Base-by-base conservation (phyloP, 495 filamentous ascomycete genomes). In the Tetracladium setigerum region DNA sequence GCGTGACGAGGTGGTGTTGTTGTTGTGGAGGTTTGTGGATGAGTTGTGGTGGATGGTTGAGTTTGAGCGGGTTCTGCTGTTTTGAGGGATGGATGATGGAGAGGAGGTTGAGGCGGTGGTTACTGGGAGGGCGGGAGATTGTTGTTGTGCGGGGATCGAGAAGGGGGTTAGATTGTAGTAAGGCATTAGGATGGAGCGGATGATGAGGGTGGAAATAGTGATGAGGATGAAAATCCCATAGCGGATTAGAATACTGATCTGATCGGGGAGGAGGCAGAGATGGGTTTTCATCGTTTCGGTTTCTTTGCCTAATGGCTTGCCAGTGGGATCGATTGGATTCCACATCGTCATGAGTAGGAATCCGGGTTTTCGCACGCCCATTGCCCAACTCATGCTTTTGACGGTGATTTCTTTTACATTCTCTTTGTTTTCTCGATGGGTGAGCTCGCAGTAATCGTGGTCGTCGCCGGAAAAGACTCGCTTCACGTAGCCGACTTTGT, bases 381-480 rank as follows among this genome's bases (percentile, higher is more conserved):
- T 97, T 5, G 89, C 87, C 88, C 88, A 95, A 52, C 81, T 89
- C 33, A 95, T 71, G 53, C 81, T 86, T 65, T 99, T 99, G 46
- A 97, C 89, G 0, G 94, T 97, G 53, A 96, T 90, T 57, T 99
- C 94, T 19, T 72, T 77, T 1, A 91, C 83, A 35, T 75, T 77
- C 5, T 70, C 70, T 47, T 77, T 73, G 14, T 74, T 65, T 9
- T 71, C 77, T 48, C 81, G 73, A 60, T 99, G 94, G 1, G 76
- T 66, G 18, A 97, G 65, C 46, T 95, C 89, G 65, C 94, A 99
- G 67, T 97, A 95, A 64, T 99, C 94, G 65, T 99, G 94, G 63
- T 99, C 94, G 56, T 99, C 94, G 1, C 94, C 94, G 1, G 89
- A 95, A 61, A 96, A 97, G 34, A 87, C 82, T 42, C 89, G 81